Percentiles rank a stretch among this genome's conserved stretches.
phyloP scores from a whole-genome alignment of 2,329 filamentous ascomycete species.

The Cylindrodendrum hubeiense region DNA sequence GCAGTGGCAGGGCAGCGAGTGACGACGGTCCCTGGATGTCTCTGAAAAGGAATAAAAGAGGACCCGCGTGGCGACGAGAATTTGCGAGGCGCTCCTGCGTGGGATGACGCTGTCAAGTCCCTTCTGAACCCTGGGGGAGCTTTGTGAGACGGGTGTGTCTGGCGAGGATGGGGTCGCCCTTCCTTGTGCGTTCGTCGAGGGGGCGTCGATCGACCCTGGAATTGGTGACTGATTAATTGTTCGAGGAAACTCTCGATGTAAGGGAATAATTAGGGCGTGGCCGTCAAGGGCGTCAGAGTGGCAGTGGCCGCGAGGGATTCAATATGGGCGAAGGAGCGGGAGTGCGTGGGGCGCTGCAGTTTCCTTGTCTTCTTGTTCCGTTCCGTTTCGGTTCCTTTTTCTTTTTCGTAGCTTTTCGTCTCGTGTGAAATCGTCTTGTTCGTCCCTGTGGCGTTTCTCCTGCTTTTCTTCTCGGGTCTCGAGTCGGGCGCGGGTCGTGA shows the following conservation, averaged over 20 bases:
- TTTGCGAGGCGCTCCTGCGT: conserved; percentile 9
- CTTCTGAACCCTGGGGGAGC: not conserved
- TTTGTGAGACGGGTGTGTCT: conserved; percentile 1
- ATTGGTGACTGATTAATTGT: conserved; percentile 25
- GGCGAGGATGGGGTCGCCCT: not conserved
- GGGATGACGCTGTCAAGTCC: not conserved
- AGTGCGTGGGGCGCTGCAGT: conserved; percentile 23
- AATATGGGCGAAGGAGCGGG: conserved; percentile 15
- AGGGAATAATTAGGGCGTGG: conserved; percentile 27
- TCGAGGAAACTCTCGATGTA: conserved; percentile 22
- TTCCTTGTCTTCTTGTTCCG: conserved; percentile 22
- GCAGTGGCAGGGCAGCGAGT: conserved; percentile 7
- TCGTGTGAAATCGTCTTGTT: conserved; percentile 30
- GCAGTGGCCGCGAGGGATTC: conserved; percentile 19
- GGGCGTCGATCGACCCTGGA: conserved; percentile 25
- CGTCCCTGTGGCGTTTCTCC: conserved; percentile 25
- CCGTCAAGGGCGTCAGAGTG: conserved; percentile 8
- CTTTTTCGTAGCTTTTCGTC: conserved; percentile 23
- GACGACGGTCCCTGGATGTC: conserved; percentile 19
- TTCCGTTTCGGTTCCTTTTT: conserved; percentile 19
- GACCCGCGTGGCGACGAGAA: conserved; percentile 7
- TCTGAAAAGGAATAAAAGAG: conserved; percentile 10
- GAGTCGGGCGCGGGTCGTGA: conserved; percentile 6
- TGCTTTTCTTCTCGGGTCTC: conserved; percentile 9
- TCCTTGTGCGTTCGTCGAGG: conserved; percentile 20